A percentile compares a stretch with the other conserved stretches of the same genome.
phyloP scores from a whole-genome alignment of 345 rosid species.

The Gossypium anomalum region DNA sequence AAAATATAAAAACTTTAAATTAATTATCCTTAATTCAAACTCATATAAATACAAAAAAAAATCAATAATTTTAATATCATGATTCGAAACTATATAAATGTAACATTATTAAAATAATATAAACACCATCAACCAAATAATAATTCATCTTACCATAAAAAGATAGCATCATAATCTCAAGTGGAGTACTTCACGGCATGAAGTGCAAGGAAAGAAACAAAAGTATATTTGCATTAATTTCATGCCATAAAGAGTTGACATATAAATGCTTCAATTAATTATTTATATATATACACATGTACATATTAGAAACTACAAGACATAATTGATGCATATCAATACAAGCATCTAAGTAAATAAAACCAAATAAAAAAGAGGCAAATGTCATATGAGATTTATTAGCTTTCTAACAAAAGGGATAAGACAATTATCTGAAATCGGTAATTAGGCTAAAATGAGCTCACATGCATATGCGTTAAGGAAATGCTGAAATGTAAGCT shows the following conservation, averaged over 20 bases:
- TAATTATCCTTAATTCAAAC: no score
- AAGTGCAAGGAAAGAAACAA: slow-evolving; percentile 26
- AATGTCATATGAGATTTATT: not conserved
- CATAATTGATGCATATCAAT: not conserved
- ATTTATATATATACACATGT: no score
- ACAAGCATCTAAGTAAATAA: not conserved
- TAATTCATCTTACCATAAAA: no score
- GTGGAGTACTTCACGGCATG: slow-evolving; percentile 33
- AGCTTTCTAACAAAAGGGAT: not conserved
- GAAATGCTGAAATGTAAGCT: not conserved
- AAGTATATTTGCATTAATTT: slow-evolving; percentile 4
- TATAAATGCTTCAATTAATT: not conserved
- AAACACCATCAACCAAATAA: no score
- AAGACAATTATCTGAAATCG: not conserved
- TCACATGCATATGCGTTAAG: not conserved
- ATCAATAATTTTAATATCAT: no score
- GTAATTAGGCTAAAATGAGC: not conserved
- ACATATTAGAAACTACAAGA: not conserved
- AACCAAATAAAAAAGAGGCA: not conserved
- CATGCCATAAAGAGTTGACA: slow-evolving; percentile 38
- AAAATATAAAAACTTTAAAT: no score
- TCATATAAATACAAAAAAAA: no score
- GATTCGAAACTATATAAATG: no score
- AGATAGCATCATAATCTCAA: slow-evolving; percentile 12
- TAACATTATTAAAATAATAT: no score